Percentiles rank a stretch among this genome's conserved stretches.
These are phyloP conservation scores for Tarenaya hassleriana DNA, from an alignment of 345 rosid genomes.

Conservation along the genomic window DNA sequence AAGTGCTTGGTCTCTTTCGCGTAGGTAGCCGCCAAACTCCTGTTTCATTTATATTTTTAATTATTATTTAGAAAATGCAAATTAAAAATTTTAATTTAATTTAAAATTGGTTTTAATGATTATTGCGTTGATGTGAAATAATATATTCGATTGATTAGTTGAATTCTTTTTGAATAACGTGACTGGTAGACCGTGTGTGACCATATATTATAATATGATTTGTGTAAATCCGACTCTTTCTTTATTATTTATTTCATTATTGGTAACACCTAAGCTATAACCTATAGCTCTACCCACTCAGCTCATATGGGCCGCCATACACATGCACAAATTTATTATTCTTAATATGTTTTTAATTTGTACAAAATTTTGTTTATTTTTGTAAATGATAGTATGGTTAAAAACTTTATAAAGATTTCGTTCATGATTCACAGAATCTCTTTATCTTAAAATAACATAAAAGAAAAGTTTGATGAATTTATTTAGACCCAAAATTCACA, in stretches of 20 bases:
- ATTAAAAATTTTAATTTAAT: neutral
- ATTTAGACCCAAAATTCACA: too few relatives aligned
- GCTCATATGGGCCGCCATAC: constrained; percentile 17
- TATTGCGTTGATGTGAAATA: too few relatives aligned
- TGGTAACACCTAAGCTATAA: constrained; percentile 9
- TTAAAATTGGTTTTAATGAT: neutral
- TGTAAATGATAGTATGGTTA: too few relatives aligned
- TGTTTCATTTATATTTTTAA: constrained; percentile 26
- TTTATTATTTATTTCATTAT: constrained; percentile 14
- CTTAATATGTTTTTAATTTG: too few relatives aligned
- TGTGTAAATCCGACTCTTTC: constrained; percentile 8
- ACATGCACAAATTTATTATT: too few relatives aligned
- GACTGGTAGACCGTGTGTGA: too few relatives aligned
- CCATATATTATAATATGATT: constrained; percentile 17
- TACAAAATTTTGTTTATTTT: too few relatives aligned
- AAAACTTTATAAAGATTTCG: too few relatives aligned
- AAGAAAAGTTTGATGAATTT: neutral
- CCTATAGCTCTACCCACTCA: constrained; percentile 11
- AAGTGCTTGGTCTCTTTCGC: constrained; percentile 55
- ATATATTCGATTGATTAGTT: neutral
- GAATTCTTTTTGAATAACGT: constrained; percentile 3
- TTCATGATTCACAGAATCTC: too few relatives aligned
- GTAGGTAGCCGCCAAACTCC: constrained; percentile 59
- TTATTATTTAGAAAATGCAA: neutral
- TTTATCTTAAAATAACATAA: neutral